Evolutionary conservation across 768 basidiomycete species (phyloP), one percentile per base, ranked within the genome.

Genomic region (Boletus reticulatus): DNA sequence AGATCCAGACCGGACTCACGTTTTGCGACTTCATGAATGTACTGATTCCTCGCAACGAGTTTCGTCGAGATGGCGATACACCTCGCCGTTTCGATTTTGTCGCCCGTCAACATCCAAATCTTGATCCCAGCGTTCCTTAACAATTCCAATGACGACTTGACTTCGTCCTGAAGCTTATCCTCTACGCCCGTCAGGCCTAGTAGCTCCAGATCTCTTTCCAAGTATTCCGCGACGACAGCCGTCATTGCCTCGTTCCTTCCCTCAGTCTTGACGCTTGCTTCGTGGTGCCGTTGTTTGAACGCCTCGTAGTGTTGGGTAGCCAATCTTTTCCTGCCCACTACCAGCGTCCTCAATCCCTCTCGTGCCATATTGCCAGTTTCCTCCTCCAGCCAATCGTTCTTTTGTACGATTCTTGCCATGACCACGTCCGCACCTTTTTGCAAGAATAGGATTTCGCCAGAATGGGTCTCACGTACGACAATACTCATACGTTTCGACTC

Each of bases 401-500:
- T 84, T 67, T 92, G 93, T 36, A 98, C 96, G 50, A 99, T 94
- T 64, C 80, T 83, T 24, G 88, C 80, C 97, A 99, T 98, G 39
- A 98, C 92, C n/a, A 95, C 94, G 67, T 99, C 97, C 0, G 96
- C 97, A 24, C 97, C 97, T 69, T 99, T 99, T 67, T 98, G 93
- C 55, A 94, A 75, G 73, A 99, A 99, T 11, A 80, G 84, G 49
- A 95, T 85, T 56, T 95, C 92, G 48, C 88, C 85, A 0, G 82
- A 80, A 34, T 83, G 78, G 0, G 75, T 69, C 53, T 98, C 95
- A 24, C 89, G 87, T 34, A 98, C 89, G 64, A 99, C 81, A 67
- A 98, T 98, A 32, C 97, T 95, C 97, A 98, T 99, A 29, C 97
- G 91, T 72, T 99, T 98, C 1, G 94, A 94, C 71, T 98, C 97